Evolutionary conservation across 352 stramenopile species (phyloP).

Genomic region (Globisporangium megalacanthum): DNA sequence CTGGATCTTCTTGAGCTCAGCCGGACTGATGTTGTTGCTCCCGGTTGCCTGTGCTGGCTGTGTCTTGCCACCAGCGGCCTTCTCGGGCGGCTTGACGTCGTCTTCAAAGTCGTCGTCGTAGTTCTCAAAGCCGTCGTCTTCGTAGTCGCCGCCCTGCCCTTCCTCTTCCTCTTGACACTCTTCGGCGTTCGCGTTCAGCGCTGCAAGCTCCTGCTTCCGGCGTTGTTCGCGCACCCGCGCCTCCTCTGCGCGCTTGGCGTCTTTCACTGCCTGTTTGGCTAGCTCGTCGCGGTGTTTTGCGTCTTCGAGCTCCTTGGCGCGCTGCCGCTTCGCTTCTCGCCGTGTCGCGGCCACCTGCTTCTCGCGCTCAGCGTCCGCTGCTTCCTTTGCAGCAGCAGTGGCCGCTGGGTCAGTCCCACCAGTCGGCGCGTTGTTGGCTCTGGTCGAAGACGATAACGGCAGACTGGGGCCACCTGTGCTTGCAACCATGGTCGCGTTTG

Average conservation of each 20-base stretch:
- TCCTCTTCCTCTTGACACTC: slow-evolving; percentile 63
- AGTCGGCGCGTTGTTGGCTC: not conserved
- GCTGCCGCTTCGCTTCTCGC: slow-evolving; percentile 49
- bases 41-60: slow-evolving; percentile 16
- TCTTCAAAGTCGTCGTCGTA: slow-evolving; percentile 57
- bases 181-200: slow-evolving; percentile 65
- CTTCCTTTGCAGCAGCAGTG: slow-evolving; percentile 22
- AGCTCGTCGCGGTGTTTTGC: slow-evolving; percentile 43
- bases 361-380: slow-evolving; percentile 33
- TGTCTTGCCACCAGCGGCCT: slow-evolving; percentile 2
- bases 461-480: slow-evolving; percentile 1
- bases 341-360: slow-evolving; percentile 17
- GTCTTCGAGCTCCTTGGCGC: slow-evolving; percentile 48
- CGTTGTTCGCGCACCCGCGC: slow-evolving; percentile 36
- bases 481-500: not conserved
- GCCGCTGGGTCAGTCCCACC: slow-evolving; percentile 1
- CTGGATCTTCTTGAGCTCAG: slow-evolving; percentile 53
- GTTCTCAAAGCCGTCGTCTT: slow-evolving; percentile 64
- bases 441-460: slow-evolving; percentile 1
- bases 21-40: slow-evolving; percentile 7
- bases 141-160: slow-evolving; percentile 33
- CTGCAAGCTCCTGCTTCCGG: slow-evolving; percentile 42
- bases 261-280: slow-evolving; percentile 35
- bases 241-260: slow-evolving; percentile 40
- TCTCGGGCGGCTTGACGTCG: slow-evolving; percentile 19